These are phyloP conservation scores for Clavulina sp. DNA, from an alignment of 768 basidiomycete species.

Conservation along the genomic window DNA sequence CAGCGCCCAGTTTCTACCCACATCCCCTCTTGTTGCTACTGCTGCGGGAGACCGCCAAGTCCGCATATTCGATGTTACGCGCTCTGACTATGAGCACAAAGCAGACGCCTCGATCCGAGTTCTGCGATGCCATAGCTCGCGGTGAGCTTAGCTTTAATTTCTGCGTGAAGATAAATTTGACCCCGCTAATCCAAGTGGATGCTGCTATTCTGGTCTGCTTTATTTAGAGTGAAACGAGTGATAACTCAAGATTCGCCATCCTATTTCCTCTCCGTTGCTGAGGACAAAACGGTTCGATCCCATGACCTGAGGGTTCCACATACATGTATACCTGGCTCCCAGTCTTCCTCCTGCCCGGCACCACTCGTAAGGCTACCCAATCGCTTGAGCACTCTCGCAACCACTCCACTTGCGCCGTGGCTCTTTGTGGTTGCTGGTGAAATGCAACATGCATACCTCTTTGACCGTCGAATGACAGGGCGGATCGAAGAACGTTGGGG, in stretches of 20 bases:
- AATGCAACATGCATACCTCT: slow-evolving; percentile 63
- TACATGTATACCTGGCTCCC: no score
- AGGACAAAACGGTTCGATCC: slow-evolving; percentile 79
- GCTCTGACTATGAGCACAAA: slow-evolving; percentile 17
- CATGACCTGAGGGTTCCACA: slow-evolving; percentile 66
- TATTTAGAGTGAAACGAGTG: slow-evolving; percentile 51
- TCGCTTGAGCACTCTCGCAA: slow-evolving; percentile 52
- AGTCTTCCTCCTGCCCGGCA: slow-evolving; percentile 42
- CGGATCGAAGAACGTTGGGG: slow-evolving; percentile 57
- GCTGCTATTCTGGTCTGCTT: neutral
- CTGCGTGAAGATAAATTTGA: neutral
- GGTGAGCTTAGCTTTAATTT: slow-evolving; percentile 4
- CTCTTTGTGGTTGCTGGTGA: slow-evolving; percentile 76
- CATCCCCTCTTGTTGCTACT: slow-evolving; percentile 49
- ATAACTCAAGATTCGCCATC: slow-evolving; percentile 65
- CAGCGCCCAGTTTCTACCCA: slow-evolving; percentile 61
- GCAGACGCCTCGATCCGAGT: slow-evolving; percentile 32
- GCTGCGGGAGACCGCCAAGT: slow-evolving; percentile 38
- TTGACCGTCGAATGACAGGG: slow-evolving; percentile 60
- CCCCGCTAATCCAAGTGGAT: neutral
- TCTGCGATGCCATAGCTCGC: slow-evolving; percentile 47
- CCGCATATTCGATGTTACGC: slow-evolving; percentile 55
- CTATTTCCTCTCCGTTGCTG: slow-evolving; percentile 60
- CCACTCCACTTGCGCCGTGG: slow-evolving; percentile 65
- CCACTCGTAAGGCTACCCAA: slow-evolving; percentile 49